Percentiles rank a stretch among this genome's conserved stretches.
Evolutionary conservation across 2,329 filamentous ascomycete genomes (phyloP).

Genomic region (Hypoxylon sp.): DNA sequence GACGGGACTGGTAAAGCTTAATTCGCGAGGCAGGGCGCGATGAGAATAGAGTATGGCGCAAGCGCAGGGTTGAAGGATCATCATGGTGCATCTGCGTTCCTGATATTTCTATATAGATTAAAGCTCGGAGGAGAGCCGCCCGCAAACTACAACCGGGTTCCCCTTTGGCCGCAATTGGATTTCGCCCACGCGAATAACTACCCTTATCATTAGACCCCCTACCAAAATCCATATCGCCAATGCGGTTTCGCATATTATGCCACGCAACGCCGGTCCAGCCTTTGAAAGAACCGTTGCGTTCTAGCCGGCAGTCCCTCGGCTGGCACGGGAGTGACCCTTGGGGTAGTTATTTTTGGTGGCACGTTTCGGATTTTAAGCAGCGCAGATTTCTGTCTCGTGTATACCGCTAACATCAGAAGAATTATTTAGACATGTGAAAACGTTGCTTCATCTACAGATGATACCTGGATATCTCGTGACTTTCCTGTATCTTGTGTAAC

Average conservation of each 20-base stretch:
- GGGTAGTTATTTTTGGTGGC: conserved; percentile 20
- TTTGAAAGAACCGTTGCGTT: conserved; percentile 21
- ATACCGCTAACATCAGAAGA: conserved; percentile 9
- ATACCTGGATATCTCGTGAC: conserved; percentile 12
- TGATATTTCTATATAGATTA: conserved; percentile 40
- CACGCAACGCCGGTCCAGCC: conserved; percentile 8
- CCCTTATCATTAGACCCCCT: conserved; percentile 13
- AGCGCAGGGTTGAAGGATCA: conserved; percentile 34
- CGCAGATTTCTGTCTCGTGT: conserved; percentile 8
- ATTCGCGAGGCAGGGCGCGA: conserved; percentile 25
- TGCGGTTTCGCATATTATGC: conserved; percentile 16
- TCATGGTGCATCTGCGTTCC: conserved; percentile 37
- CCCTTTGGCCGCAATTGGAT: conserved; percentile 30
- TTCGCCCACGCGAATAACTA: conserved; percentile 6
- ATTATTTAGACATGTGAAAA: conserved; percentile 15
- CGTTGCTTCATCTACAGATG: not conserved
- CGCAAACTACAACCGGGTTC: conserved; percentile 29
- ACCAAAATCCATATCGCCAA: conserved; percentile 18
- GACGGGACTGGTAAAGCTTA: conserved; percentile 22
- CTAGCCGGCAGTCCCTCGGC: conserved; percentile 26
- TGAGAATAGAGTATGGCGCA: conserved; percentile 36
- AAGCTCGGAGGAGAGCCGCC: conserved; percentile 34
- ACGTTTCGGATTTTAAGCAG: conserved; percentile 26
- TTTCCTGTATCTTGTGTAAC: too few species aligned
- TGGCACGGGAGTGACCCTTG: conserved; percentile 18